Conservation (phyloP, 768 basidiomycete species). For the Xerocomellus intermedius region DNA sequence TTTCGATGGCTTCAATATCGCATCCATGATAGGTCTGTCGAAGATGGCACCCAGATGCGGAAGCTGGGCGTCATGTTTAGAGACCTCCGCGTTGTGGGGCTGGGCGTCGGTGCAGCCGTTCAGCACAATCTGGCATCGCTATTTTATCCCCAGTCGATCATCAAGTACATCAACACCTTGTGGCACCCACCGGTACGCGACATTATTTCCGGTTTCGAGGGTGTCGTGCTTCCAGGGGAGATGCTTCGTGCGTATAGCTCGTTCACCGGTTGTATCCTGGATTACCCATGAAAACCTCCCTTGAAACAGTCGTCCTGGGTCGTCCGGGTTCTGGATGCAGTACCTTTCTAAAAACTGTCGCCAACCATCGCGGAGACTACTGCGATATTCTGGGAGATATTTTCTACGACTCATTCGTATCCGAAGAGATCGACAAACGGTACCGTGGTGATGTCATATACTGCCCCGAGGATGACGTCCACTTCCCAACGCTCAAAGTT, state of each 20-base stretch:
- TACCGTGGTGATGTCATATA: conserved; percentile 49
- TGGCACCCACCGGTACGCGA: conserved; percentile 63
- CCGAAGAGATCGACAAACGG: conserved; percentile 42
- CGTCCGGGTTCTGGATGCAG: conserved; percentile 67
- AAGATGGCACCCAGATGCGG: conserved; percentile 34
- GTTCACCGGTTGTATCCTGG: background rate
- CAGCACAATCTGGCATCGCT: conserved; percentile 54
- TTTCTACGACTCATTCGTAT: conserved; percentile 45
- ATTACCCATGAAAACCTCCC: background rate
- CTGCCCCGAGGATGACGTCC: conserved; percentile 31
- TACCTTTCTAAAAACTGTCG: conserved; percentile 51
- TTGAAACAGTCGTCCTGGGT: conserved; percentile 67
- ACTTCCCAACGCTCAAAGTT: conserved; percentile 41
- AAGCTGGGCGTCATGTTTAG: conserved; percentile 51
- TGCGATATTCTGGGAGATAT: conserved; percentile 41
- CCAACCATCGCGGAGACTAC: conserved; percentile 44
- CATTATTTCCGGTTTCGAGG: conserved; percentile 64
- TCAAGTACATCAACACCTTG: conserved; percentile 38
- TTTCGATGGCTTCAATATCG: background rate
- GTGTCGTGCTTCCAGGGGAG: conserved; percentile 64
- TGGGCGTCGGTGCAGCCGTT: conserved; percentile 41
- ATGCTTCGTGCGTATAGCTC: conserved; percentile 63
- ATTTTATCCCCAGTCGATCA: conserved; percentile 43
- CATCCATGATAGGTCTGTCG: conserved; percentile 29
- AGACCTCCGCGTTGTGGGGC: conserved; percentile 51